Percentiles rank a stretch among this genome's conserved stretches.
Evolutionary conservation across 1,284 basidiomycete species (phyloP).

Genomic region (Microbotryomycetes sp.): DNA sequence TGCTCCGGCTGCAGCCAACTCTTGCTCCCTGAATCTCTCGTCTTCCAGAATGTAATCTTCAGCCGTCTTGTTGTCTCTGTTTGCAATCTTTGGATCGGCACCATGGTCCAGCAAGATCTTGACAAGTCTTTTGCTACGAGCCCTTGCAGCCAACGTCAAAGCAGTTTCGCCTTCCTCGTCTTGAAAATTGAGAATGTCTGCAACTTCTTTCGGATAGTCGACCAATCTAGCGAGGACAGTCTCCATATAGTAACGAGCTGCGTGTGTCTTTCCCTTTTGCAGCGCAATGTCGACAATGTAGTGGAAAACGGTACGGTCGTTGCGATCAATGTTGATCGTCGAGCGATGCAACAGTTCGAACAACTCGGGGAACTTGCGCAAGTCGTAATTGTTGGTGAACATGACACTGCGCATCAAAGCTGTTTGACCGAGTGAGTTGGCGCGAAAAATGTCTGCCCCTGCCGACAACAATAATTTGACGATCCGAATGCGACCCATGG

Average conservation of each 20-base stretch:
- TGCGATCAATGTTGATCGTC: constrained; percentile 97
- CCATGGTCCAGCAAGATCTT: constrained; percentile 94
- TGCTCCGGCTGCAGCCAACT: constrained; percentile 17
- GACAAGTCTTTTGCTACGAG: constrained; percentile 92
- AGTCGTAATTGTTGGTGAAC: constrained; percentile 99
- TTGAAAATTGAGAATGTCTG: constrained; percentile 98
- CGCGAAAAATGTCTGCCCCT: constrained; percentile 94
- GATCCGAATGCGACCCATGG: constrained; percentile 95
- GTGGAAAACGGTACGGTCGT: constrained; percentile 97
- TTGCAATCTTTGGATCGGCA: constrained; percentile 91
- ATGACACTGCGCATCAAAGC: constrained; percentile 98
- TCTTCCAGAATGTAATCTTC: constrained; percentile 99
- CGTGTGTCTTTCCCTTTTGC: constrained; percentile 95
- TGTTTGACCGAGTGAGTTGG: constrained; percentile 95
- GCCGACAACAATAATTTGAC: constrained; percentile 91
- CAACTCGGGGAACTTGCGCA: constrained; percentile 96
- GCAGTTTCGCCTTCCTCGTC: constrained; percentile 99
- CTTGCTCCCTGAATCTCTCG: constrained; percentile 70
- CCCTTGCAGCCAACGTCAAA: constrained; percentile 91
- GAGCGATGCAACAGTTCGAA: constrained; percentile 95
- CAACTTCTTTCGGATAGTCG: constrained; percentile 94
- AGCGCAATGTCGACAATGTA: constrained; percentile 98
- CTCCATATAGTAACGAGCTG: constrained; percentile 98
- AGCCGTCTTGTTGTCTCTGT: constrained; percentile 91
- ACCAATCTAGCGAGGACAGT: constrained; percentile 80